Evolutionary conservation across 1,139 yeast genomes (phyloP).

Genomic region (Yamadazyma aaseri): DNA sequence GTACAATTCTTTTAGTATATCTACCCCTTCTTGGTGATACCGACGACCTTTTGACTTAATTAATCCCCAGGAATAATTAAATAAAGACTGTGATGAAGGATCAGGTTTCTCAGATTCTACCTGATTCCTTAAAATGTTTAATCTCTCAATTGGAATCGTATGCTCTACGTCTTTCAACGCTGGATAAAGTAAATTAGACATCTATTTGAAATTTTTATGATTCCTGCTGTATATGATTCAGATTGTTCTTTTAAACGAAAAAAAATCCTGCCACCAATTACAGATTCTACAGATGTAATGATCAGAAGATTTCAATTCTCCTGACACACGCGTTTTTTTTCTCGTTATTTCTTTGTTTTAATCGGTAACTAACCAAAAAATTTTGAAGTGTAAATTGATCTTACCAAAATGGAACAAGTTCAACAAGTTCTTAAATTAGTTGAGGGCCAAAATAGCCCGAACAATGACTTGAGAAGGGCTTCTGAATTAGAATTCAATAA

Average conservation of each 20-base stretch:
- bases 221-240: background rate
- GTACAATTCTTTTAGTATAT: constrained; percentile 69
- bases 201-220: no score
- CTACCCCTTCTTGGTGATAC: constrained; percentile 78
- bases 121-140: constrained; percentile 72
- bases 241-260: background rate
- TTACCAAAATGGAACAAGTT: constrained; percentile 2
- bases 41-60: constrained; percentile 62
- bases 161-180: constrained; percentile 45
- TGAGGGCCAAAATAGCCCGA: constrained; percentile 35
- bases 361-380: background rate
- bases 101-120: constrained; percentile 78
- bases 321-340: constrained; percentile 3
- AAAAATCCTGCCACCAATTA: background rate
- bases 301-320: background rate
- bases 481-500: constrained; percentile 37
- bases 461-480: constrained; percentile 31
- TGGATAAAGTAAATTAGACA: constrained; percentile 25
- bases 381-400: background rate
- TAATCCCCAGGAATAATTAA: constrained; percentile 96
- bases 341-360: no score
- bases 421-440: constrained; percentile 19
- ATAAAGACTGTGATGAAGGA: constrained; percentile 78
- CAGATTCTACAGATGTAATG: background rate
- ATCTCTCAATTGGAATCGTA: constrained; percentile 73